Evolutionary conservation across 2,329 filamentous ascomycete genomes (phyloP).

Genomic region (Colletotrichum endophyticum): DNA sequence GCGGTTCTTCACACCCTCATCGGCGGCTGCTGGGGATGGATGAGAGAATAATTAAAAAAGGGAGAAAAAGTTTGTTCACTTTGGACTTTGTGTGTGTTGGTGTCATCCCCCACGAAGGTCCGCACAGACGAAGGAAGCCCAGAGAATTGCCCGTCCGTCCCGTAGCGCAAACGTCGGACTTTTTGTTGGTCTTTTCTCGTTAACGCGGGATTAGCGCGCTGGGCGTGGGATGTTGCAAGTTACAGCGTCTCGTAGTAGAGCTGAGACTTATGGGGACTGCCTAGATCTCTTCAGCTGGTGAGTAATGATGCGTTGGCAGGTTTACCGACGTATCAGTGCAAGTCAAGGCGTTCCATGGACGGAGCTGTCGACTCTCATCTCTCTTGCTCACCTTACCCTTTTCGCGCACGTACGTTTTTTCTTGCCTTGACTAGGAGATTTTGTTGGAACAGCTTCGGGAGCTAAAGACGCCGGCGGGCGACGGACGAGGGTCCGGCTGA

Average conservation of each 20-base stretch:
- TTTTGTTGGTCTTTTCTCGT: neutral
- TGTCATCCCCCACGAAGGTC: neutral
- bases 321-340: neutral
- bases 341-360: neutral
- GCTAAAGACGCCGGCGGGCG: neutral
- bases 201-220: slow-evolving; percentile 35
- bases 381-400: neutral
- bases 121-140: neutral
- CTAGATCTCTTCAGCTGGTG: neutral
- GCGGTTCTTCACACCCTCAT: slow-evolving; percentile 8
- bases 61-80: neutral
- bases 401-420: neutral
- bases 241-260: neutral
- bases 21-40: neutral
- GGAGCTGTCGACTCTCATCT: neutral
- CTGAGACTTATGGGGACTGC: neutral
- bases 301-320: slow-evolving; percentile 7
- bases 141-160: neutral
- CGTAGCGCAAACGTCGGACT: neutral
- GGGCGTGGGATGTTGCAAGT: neutral
- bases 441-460: neutral
- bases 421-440: neutral
- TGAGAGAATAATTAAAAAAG: neutral
- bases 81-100: neutral
- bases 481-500: neutral